Base-by-base conservation (phyloP, 2,329 filamentous ascomycete genomes). In the Aspergillus oerlinghausenensis region DNA sequence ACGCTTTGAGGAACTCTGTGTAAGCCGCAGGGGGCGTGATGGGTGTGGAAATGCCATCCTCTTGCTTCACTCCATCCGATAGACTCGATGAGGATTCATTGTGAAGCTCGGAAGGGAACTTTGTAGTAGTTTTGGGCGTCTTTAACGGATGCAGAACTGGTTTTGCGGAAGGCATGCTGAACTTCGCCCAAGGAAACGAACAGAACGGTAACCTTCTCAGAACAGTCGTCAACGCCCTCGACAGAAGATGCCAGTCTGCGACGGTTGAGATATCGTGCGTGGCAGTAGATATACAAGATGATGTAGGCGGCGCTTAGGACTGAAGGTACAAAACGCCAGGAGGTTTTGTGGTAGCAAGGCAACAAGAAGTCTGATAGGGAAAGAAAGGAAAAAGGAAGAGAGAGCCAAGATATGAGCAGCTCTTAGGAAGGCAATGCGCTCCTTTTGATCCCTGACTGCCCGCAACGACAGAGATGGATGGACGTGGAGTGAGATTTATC, bases 21-120 rank as follows among this genome's bases (percentile, higher is more conserved):
- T 97, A 97, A 56, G 93, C 92, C 23, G 84, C 81, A 3, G 93
- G 93, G 52, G 93, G 93, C 52, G 89, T 95, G 73, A 97, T 96
- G 50, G 92, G 92, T 4, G 92, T 97, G 76, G 86, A 88, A 56
- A 85, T 75, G 48, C 80, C 75, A 57, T 86, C 83, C 55, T 88
- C 81, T 64, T 88, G 83, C 74, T 92, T 94, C 79, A 92, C 83
- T 64, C 82, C 82, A 51, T 80, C 77, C 21, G 84, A 79, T 49
- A 80, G 80, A 51, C 77, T 79, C 50, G 86, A 61, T 6, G 64
- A 61, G 29, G 67, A 67, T 62, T 87, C 92, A 63, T 82, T 84
- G 49, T 87, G 67, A 73, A 88, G 71, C 62, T 82, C 80, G 5
- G 80, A 83, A 19, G 81, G 81, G 57, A 80, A 77, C 11, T 70